Conservation (phyloP, 352 stramenopile genomes). For the Pythium folliculosum region DNA sequence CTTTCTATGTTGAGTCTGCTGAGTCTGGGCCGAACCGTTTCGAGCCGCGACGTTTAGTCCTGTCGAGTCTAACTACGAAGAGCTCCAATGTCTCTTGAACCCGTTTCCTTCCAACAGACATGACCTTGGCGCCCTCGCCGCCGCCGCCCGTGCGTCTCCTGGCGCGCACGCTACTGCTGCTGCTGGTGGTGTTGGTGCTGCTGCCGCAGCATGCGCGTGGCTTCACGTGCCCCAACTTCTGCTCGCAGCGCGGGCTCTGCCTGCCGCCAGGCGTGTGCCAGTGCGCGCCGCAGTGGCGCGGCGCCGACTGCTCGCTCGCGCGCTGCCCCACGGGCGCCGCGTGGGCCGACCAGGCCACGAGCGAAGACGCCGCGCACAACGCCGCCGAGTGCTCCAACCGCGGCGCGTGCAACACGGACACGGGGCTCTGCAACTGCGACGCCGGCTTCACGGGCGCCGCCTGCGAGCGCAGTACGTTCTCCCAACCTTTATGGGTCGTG, state of each 20-base stretch:
- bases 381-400: slow-evolving; percentile 88
- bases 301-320: slow-evolving; percentile 66
- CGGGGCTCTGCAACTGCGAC: slow-evolving; percentile 65
- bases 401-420: slow-evolving; percentile 57
- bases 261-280: slow-evolving; percentile 52
- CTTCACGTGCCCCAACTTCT: slow-evolving; percentile 74
- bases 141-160: not conserved
- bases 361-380: slow-evolving; percentile 76
- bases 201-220: not conserved
- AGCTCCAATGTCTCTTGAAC: slow-evolving; percentile 7
- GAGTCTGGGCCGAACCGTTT: not conserved
- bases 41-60: slow-evolving; percentile 2
- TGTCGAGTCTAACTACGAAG: not conserved
- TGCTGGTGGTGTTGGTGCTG: slow-evolving; percentile 13
- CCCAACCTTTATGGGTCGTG: not conserved
- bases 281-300: slow-evolving; percentile 51
- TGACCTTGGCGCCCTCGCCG: not conserved
- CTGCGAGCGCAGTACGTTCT: slow-evolving; percentile 69
- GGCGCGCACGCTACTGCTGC: not conserved
- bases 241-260: slow-evolving; percentile 68
- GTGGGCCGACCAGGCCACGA: slow-evolving; percentile 72
- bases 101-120: not conserved
- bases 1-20: slow-evolving; percentile 3
- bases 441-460: slow-evolving; percentile 75
- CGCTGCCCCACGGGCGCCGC: slow-evolving; percentile 64